Evolutionary conservation across 176 grass and related monocot genomes (phyloP).

Genomic region (Elymus sibiricus): DNA sequence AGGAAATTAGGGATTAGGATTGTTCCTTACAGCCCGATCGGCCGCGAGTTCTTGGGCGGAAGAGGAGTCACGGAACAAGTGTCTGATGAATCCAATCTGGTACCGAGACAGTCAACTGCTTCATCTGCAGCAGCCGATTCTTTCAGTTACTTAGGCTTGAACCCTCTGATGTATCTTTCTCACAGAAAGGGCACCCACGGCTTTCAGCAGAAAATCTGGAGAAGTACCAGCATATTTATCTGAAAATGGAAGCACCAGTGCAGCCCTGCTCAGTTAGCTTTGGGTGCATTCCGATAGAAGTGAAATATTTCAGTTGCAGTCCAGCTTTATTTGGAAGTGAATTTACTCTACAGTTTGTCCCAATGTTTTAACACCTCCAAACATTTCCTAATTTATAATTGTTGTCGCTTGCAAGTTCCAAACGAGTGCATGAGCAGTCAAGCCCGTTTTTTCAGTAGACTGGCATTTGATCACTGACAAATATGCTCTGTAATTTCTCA

Average conservation of each 20-base stretch:
- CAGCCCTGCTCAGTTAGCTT: constrained; percentile 57
- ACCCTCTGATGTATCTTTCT: neutral
- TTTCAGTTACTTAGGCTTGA: neutral
- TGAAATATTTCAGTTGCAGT: neutral
- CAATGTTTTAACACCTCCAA: neutral
- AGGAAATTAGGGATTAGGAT: constrained; percentile 83
- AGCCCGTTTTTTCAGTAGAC: neutral
- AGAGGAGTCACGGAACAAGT: constrained; percentile 47
- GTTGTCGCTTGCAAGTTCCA: neutral
- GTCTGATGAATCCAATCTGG: constrained; percentile 48
- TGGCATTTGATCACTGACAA: constrained; percentile 15
- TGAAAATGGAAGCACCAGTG: constrained; percentile 64
- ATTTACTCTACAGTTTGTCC: neutral
- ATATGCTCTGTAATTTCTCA: constrained; percentile 7
- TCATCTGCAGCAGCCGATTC: neutral
- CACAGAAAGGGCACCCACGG: constrained; percentile 52
- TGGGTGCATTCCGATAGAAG: neutral
- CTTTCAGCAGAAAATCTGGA: constrained; percentile 58
- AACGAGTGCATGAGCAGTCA: neutral
- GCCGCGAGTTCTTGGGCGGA: constrained; percentile 55
- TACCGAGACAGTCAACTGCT: constrained; percentile 12
- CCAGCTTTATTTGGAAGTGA: neutral
- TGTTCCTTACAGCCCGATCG: constrained; percentile 78
- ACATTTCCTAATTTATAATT: neutral
- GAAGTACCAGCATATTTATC: constrained; percentile 61